Base-by-base conservation (phyloP, 176 grass and related monocot genomes). In the Bothriochloa decipiens region DNA sequence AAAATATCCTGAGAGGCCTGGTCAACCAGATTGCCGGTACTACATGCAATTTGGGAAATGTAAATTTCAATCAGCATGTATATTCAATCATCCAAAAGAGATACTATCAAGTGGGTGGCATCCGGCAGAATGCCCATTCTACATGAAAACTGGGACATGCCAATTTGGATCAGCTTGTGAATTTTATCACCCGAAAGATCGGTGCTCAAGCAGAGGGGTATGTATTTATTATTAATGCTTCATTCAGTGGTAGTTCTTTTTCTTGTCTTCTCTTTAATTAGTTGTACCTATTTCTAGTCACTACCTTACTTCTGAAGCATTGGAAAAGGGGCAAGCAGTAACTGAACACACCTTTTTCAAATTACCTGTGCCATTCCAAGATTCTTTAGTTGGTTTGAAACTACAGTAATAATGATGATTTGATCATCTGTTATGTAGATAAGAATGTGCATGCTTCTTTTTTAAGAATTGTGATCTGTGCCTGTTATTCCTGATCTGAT, bases 81-180 rank as follows among this genome's bases (percentile, higher is more conserved):
- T 83, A 49, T 90, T 90, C 83, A 68, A 86, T 72, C 84, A 90
- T 83, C 84, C 88, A 74, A 87, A 79, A 78, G 84, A 90, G 17
- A 47, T 74, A 79, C 68, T 79, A 52, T 45, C 20, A 82, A 81
- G 64, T 86, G 68, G 68, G n/a, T 80, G 84, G 68, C 77, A 80
- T 74, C 68, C 58, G 13, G 78, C 71, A 61, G 70, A 76, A 82
- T 87, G 85, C 13, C 67, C 74, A 57, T 83, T 83, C 57, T 88
- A 83, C 60, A 78, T 73, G 81, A 88, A 88, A 79, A 43, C 74
- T 55, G 74, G 86, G 67, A 66, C 75, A 53, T 88, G 86, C 36
- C 86, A 88, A 55, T 88, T 83, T 88, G 81, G 86, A 16, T 66
- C 86, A 66, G 32, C 55, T 65, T 88, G 86, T 73, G 74, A 88